phyloP scores from a whole-genome alignment of 305 asterid species.

The Solanum hybrid region DNA sequence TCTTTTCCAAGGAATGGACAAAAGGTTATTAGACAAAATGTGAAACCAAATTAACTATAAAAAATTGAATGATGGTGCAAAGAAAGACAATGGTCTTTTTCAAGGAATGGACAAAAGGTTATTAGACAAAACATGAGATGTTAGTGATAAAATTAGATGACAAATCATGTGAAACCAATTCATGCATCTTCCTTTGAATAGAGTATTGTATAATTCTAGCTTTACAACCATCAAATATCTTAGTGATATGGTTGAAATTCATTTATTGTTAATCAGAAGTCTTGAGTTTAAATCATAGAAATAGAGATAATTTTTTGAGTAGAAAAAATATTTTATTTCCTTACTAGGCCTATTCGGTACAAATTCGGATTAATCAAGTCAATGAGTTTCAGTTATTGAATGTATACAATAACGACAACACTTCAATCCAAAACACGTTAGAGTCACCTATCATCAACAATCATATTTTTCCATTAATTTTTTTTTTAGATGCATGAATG shows the following conservation, averaged over 20 bases:
- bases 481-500: not conserved
- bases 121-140: not conserved
- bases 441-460: not conserved
- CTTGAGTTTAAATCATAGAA: not conserved
- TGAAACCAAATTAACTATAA: not conserved
- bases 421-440: not conserved
- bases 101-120: not conserved
- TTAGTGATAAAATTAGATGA: not conserved
- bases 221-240: not conserved
- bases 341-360: fast-evolving
- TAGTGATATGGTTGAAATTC: not conserved
- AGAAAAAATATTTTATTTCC: not conserved
- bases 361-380: not conserved
- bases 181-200: not conserved
- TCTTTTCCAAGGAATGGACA: not conserved
- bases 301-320: not conserved
- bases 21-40: not conserved
- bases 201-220: not conserved
- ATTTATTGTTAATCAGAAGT: not conserved
- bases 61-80: not conserved
- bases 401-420: not conserved
- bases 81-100: not conserved
- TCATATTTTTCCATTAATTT: not conserved
- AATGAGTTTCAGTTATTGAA: not conserved
- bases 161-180: not conserved